Conservation (phyloP, 768 basidiomycete species). For the Xerocomus spinulosus region DNA sequence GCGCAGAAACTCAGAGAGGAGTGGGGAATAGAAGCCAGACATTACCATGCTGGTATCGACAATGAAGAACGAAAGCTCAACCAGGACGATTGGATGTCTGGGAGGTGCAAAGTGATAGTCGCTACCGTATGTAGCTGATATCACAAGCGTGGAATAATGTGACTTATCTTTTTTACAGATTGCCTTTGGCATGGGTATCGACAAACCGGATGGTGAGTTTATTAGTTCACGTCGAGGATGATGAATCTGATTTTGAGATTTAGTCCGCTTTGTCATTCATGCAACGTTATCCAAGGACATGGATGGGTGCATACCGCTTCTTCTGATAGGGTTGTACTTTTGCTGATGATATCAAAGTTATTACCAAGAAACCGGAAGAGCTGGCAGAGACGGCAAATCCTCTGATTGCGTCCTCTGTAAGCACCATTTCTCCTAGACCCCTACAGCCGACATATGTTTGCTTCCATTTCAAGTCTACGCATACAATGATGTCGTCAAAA, state of each 20-base stretch:
- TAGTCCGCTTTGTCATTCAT: conserved; percentile 93
- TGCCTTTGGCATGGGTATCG: conserved; percentile 97
- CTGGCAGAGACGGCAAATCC: conserved; percentile 82
- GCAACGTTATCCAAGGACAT: conserved; percentile 75
- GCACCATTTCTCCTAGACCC: conserved; percentile 22
- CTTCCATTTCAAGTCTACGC: conserved; percentile 51
- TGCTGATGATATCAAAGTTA: conserved; percentile 43
- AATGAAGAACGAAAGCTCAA: conserved; percentile 56
- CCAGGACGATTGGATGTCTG: conserved; percentile 71
- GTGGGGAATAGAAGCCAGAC: conserved; percentile 55
- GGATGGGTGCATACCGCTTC: conserved; percentile 57
- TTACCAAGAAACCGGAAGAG: conserved; percentile 96
- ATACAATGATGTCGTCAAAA: conserved; percentile 51
- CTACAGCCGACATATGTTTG: not conserved
- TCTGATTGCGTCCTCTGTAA: conserved; percentile 86
- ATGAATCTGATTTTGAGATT: conserved; percentile 4
- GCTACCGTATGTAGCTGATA: conserved; percentile 68
- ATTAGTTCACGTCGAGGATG: not conserved
- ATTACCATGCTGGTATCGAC: conserved; percentile 83
- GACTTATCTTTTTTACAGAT: conserved; percentile 45
- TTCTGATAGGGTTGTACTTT: not conserved
- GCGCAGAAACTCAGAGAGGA: conserved; percentile 62
- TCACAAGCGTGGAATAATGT: not conserved
- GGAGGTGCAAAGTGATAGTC: conserved; percentile 75
- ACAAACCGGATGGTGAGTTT: conserved; percentile 67